These are phyloP conservation scores for Saksenaea vasiformis DNA, from an alignment of 371 early-diverging fungal species.

Conservation along the genomic window DNA sequence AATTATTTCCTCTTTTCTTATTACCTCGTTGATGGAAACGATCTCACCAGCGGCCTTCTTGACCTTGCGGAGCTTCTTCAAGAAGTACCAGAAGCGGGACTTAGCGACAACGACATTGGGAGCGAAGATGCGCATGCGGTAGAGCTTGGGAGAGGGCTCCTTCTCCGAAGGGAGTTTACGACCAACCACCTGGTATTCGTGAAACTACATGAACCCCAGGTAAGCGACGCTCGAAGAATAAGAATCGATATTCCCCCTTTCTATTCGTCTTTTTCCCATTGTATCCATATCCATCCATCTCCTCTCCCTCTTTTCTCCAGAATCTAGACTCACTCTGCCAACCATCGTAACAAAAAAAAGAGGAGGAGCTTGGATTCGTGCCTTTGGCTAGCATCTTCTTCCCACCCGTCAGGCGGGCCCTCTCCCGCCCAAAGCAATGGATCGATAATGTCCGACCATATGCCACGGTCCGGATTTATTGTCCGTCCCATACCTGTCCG, in stretches of 20 bases:
- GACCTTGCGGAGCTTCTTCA: slow-evolving; percentile 97
- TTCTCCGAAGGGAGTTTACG: slow-evolving; percentile 90
- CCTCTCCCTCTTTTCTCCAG: neutral
- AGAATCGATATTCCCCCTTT: neutral
- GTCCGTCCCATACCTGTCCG: neutral
- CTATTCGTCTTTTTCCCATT: neutral
- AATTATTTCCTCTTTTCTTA: neutral
- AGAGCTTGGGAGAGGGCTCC: slow-evolving; percentile 93
- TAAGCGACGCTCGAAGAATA: neutral
- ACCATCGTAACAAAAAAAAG: slow-evolving; percentile 3
- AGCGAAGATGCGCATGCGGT: slow-evolving; percentile 97
- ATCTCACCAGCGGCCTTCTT: slow-evolving; percentile 97
- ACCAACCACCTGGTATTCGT: slow-evolving; percentile 61
- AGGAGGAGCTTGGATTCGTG: slow-evolving; percentile 4
- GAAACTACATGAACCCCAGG: slow-evolving; percentile 2
- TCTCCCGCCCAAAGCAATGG: neutral
- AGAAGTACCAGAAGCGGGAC: slow-evolving; percentile 98
- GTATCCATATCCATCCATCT: neutral
- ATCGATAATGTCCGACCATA: neutral
- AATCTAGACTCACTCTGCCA: neutral
- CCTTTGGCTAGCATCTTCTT: slow-evolving; percentile 3
- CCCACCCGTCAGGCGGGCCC: neutral
- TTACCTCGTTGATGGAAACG: slow-evolving; percentile 91
- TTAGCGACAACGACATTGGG: slow-evolving; percentile 97
- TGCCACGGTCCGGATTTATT: neutral